Base-by-base conservation (phyloP, 768 basidiomycete species). In the Phaffia australis region DNA sequence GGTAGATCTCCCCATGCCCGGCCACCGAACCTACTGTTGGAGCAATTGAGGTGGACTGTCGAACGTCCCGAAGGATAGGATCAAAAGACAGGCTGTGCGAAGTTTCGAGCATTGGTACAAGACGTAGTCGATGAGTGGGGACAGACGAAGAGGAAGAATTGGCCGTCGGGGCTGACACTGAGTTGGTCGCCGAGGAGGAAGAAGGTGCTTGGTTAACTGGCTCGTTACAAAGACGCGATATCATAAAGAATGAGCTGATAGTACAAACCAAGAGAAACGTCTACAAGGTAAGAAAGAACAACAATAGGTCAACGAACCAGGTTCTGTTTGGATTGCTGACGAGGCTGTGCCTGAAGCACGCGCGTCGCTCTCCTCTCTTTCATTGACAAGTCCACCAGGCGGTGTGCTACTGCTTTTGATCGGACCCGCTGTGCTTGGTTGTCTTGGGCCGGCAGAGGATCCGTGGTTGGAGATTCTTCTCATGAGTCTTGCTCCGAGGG, bases 41-140 rank as follows among this genome's bases (percentile, higher is more conserved):
- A 59, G 57, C 62, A 72, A 72, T 5, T 72, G 73, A 23, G 86
- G 79, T 0, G 82, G 75, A 82, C 64, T 85, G 81, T 56, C 79
- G 79, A 72, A 95, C 81, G 76, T 95, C 91, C 32, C 93, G 85
- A 52, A 83, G 80, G 80, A 97, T 89, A 70, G 93, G 86, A 61
- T 97, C 93, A 78, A 97, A 97, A 69, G 86, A 84, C 25, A 97
- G 84, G 1, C 88, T 87, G 61, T 90, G 85, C 19, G 87, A 83
- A 25, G 86, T 85, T 76, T 97, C 94, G 73, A 98, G 84, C 73
- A 97, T 90, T 16, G 94, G 94, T 14, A 97, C 94, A 62, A 99
- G 85, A 21, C 92, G 87, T 73, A 97, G 89, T 69, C 89, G 87
- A 73, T 88, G 86, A 5, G 80, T 70, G 9, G 52, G 52, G 16